Evolutionary conservation across 768 basidiomycete species (phyloP).

Genomic region (Termitomyces sp.): DNA sequence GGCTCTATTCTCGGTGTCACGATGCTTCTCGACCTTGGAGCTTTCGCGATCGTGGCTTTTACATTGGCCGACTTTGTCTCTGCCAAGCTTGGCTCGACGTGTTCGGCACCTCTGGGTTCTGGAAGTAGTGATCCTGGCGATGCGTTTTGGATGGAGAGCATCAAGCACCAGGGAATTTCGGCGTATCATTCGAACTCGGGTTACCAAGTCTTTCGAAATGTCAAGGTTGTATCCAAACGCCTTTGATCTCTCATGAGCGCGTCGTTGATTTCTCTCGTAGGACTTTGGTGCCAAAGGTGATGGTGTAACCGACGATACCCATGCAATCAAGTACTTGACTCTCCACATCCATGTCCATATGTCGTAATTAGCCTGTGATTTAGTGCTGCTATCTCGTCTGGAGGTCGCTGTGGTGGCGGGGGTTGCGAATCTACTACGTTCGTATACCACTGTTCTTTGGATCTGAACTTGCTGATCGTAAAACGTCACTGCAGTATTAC

Average conservation of each 20-base stretch:
- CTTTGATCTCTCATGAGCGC: neutral
- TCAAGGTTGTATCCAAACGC: conserved; percentile 34
- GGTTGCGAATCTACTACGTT: conserved; percentile 56
- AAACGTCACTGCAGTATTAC: conserved; percentile 35
- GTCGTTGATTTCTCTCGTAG: conserved; percentile 13
- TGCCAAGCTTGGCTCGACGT: conserved; percentile 35
- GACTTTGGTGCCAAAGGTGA: conserved; percentile 44
- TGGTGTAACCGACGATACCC: conserved; percentile 70
- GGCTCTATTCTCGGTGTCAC: neutral
- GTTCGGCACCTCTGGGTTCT: conserved; percentile 36
- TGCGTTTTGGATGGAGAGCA: conserved; percentile 67
- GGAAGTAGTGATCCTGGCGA: conserved; percentile 49
- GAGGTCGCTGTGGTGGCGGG: conserved; percentile 56
- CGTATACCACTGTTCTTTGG: conserved; percentile 13
- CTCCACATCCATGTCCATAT: conserved; percentile 4
- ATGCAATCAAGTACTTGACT: conserved; percentile 57
- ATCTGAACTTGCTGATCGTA: neutral
- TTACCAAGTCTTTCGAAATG: conserved; percentile 75
- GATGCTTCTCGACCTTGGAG: neutral
- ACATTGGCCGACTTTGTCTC: conserved; percentile 8
- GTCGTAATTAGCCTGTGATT: neutral
- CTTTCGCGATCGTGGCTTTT: neutral
- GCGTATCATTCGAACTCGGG: conserved; percentile 53
- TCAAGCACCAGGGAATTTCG: conserved; percentile 67
- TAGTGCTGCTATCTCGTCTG: conserved; percentile 61